Evolutionary conservation across 306 rosid genomes (phyloP).

Genomic region (Trifolium repens): DNA sequence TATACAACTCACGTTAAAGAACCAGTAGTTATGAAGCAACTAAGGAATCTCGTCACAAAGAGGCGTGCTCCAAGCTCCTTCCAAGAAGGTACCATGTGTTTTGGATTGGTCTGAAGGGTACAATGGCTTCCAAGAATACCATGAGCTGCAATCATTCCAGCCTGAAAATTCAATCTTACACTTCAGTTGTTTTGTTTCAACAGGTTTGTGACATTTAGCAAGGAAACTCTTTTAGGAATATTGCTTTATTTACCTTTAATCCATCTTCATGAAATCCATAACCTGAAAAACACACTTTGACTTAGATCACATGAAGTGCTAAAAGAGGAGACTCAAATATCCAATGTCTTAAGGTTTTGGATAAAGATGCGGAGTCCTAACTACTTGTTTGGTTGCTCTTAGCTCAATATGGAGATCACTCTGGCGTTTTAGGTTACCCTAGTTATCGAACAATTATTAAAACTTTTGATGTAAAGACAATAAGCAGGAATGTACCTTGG

Average conservation of each 20-base stretch:
- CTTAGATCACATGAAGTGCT: conserved; percentile 15
- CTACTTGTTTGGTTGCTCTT: too few species aligned
- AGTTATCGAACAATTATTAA: background rate
- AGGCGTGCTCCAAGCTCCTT: conserved; percentile 76
- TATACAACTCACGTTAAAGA: conserved; percentile 69
- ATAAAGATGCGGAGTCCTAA: too few species aligned
- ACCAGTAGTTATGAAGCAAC: conserved; percentile 63
- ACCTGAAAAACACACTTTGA: conserved; percentile 55
- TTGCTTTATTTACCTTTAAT: conserved; percentile 62
- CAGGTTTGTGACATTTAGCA: background rate
- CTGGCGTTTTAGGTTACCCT: background rate
- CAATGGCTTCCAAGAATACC: conserved; percentile 63
- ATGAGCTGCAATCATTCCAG: conserved; percentile 81
- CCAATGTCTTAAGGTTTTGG: too few species aligned
- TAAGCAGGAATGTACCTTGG: conserved; percentile 60
- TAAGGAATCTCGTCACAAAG: conserved; percentile 71
- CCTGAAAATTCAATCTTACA: conserved; percentile 57
- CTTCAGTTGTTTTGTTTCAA: conserved; percentile 24
- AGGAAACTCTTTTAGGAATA: conserved; percentile 8
- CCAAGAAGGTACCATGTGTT: conserved; percentile 87
- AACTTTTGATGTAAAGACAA: conserved; percentile 2
- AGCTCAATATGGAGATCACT: background rate
- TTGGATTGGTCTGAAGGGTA: conserved; percentile 68
- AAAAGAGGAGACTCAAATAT: too few species aligned
- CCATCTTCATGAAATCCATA: conserved; percentile 99